Percentiles rank a stretch among this genome's conserved stretches.
phyloP scores from a whole-genome alignment of 2,329 filamentous ascomycete species.

The Penicillium italicum region DNA sequence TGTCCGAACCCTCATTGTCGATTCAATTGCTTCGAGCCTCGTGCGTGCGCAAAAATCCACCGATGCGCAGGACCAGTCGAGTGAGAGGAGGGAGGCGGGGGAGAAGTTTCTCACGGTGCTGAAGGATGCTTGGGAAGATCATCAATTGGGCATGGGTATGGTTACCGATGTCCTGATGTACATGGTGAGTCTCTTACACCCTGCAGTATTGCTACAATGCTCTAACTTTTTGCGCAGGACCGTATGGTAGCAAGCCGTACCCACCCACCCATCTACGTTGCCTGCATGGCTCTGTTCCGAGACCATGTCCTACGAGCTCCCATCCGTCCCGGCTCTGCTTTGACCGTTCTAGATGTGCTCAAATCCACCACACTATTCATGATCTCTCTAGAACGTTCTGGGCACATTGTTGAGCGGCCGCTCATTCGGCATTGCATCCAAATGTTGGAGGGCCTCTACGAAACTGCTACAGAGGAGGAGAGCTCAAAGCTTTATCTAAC shows the following conservation, averaged over 20 bases:
- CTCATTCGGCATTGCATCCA: conserved; percentile 78
- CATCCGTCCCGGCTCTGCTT: conserved; percentile 41
- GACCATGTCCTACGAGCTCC: conserved; percentile 72
- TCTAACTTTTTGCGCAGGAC: conserved; percentile 54
- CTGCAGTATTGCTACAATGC: not conserved
- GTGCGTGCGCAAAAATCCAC: conserved; percentile 50
- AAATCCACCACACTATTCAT: conserved; percentile 83
- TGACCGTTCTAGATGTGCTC: conserved; percentile 67
- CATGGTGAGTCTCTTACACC: conserved; percentile 53
- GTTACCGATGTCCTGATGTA: conserved; percentile 96
- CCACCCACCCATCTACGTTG: conserved; percentile 74
- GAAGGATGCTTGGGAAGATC: conserved; percentile 78
- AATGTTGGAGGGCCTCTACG: conserved; percentile 87
- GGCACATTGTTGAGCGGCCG: conserved; percentile 79
- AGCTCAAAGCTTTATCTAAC: conserved; percentile 78
- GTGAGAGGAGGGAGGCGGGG: conserved; percentile 74
- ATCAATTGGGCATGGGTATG: conserved; percentile 94
- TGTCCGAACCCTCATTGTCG: conserved; percentile 67
- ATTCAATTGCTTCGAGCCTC: conserved; percentile 67
- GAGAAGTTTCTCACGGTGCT: conserved; percentile 77
- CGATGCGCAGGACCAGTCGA: conserved; percentile 57
- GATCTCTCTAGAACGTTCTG: conserved; percentile 86
- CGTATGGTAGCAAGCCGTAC: conserved; percentile 74
- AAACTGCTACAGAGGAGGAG: conserved; percentile 73
- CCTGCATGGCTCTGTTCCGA: conserved; percentile 82